Evolutionary conservation across 1,139 yeast species (phyloP).

Genomic region (Zygosaccharomyces pseudobailii): DNA sequence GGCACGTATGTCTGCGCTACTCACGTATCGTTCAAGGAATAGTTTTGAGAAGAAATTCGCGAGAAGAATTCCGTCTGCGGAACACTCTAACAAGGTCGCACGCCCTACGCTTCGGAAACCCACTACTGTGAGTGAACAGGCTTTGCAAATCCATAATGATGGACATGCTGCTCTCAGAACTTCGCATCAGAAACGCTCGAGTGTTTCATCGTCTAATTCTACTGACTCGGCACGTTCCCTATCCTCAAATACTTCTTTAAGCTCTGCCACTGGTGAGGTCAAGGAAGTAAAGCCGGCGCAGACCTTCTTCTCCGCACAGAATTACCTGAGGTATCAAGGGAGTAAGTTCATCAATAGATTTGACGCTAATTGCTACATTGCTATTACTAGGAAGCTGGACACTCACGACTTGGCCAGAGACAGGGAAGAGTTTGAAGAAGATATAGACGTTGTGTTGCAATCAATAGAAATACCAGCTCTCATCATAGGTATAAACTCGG

Average conservation of each 20-base stretch:
- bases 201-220: constrained; percentile 19
- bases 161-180: constrained; percentile 38
- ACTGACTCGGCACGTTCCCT: constrained; percentile 23
- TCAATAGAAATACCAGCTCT: constrained; percentile 68
- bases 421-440: constrained; percentile 43
- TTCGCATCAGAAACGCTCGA: constrained; percentile 11
- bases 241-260: constrained; percentile 28
- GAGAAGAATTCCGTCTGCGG: constrained; percentile 53
- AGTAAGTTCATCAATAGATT: constrained; percentile 81
- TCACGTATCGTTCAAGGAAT: constrained; percentile 88
- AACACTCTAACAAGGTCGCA: constrained; percentile 21
- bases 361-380: constrained; percentile 94
- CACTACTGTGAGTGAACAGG: constrained; percentile 42
- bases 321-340: constrained; percentile 90
- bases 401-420: constrained; percentile 92
- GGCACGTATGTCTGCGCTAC: constrained; percentile 93
- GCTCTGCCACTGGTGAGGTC: constrained; percentile 21
- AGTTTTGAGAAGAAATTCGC: constrained; percentile 90
- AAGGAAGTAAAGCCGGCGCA: constrained; percentile 51
- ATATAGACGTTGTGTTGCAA: constrained; percentile 46
- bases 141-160: constrained; percentile 64
- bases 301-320: constrained; percentile 91
- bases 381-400: constrained; percentile 88
- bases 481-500: constrained; percentile 84
- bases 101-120: constrained; percentile 28